A percentile compares a stretch with the other conserved stretches of the same genome.
These are phyloP conservation scores for Neocatenulostroma microsporum DNA, from an alignment of 2,329 filamentous ascomycete genomes.

Conservation along the genomic window DNA sequence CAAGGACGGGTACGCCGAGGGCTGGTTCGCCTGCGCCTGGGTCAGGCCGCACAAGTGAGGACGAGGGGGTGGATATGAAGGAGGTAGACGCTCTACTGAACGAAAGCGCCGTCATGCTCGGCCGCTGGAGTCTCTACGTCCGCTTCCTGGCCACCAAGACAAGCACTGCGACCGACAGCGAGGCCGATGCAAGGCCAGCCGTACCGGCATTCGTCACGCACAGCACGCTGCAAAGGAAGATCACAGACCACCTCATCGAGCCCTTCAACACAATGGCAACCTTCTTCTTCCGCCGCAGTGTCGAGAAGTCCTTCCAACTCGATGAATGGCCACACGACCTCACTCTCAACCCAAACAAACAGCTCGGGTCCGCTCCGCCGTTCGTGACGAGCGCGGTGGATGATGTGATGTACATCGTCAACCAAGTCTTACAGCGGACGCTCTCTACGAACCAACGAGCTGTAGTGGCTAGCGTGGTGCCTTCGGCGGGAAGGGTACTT, in stretches of 20 bases:
- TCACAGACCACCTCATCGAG: constrained; percentile 62
- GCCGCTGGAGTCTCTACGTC: constrained; percentile 85
- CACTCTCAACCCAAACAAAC: constrained; percentile 63
- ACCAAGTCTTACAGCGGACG: constrained; percentile 78
- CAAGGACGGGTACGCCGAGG: constrained; percentile 44
- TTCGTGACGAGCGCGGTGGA: constrained; percentile 94
- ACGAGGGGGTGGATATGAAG: constrained; percentile 94
- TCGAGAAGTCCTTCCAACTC: constrained; percentile 95
- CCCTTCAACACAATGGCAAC: constrained; percentile 90
- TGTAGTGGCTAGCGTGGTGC: constrained; percentile 69
- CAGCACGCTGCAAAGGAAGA: constrained; percentile 73
- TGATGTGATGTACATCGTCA: constrained; percentile 99
- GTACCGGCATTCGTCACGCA: constrained; percentile 68
- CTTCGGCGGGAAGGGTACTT: constrained; percentile 70
- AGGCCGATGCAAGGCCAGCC: constrained; percentile 38
- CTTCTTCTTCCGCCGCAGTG: constrained; percentile 92
- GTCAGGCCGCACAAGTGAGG: constrained; percentile 62
- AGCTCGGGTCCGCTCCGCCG: constrained; percentile 69
- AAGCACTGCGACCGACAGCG: constrained; percentile 28
- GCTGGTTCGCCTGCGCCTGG: constrained; percentile 64
- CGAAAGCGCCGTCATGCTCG: constrained; percentile 86
- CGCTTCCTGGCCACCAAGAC: constrained; percentile 84
- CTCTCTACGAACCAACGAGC: constrained; percentile 76
- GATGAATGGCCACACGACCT: constrained; percentile 80
- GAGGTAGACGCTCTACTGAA: constrained; percentile 81